Conservation (phyloP, 495 filamentous ascomycete species). For the Penicillium maclennaniae region DNA sequence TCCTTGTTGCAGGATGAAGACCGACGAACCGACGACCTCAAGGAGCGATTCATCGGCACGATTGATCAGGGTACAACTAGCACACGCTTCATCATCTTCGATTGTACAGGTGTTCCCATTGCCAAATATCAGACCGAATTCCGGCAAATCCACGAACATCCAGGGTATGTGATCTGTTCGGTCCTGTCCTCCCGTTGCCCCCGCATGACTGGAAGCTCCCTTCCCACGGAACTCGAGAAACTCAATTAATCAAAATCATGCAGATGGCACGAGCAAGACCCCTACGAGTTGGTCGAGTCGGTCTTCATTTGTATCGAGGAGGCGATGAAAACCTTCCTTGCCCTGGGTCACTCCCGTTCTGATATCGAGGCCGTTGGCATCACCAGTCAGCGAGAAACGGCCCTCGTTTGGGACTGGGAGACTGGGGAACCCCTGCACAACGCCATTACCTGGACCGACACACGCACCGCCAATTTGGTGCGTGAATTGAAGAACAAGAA, state of each 20-base stretch:
- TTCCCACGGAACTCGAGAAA: neutral
- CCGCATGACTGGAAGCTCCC: neutral
- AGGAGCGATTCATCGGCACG: constrained; percentile 57
- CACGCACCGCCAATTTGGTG: constrained; percentile 73
- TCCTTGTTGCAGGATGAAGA: constrained; percentile 41
- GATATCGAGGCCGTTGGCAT: constrained; percentile 86
- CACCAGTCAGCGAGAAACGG: constrained; percentile 94
- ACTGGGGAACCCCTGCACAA: constrained; percentile 86
- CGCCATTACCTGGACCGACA: constrained; percentile 93
- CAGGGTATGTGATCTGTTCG: constrained; percentile 57
- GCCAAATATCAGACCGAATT: constrained; percentile 92
- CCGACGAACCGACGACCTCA: constrained; percentile 31
- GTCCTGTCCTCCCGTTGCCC: constrained; percentile 1
- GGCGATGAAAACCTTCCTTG: constrained; percentile 68
- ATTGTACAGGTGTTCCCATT: constrained; percentile 71
- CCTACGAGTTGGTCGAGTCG: constrained; percentile 70
- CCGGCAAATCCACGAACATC: constrained; percentile 79
- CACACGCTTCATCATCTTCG: constrained; percentile 89
- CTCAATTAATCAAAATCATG: neutral
- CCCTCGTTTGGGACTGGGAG: constrained; percentile 81
- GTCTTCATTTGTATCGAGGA: constrained; percentile 83
- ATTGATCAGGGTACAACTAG: constrained; percentile 95
- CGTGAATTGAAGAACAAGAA: constrained; percentile 68
- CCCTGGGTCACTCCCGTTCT: constrained; percentile 62
- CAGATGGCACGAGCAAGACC: constrained; percentile 96